A percentile compares a stretch with the other conserved stretches of the same genome.
These are phyloP conservation scores for Podaxis mareebaensis DNA, from an alignment of 768 basidiomycete genomes.

Conservation along the genomic window DNA sequence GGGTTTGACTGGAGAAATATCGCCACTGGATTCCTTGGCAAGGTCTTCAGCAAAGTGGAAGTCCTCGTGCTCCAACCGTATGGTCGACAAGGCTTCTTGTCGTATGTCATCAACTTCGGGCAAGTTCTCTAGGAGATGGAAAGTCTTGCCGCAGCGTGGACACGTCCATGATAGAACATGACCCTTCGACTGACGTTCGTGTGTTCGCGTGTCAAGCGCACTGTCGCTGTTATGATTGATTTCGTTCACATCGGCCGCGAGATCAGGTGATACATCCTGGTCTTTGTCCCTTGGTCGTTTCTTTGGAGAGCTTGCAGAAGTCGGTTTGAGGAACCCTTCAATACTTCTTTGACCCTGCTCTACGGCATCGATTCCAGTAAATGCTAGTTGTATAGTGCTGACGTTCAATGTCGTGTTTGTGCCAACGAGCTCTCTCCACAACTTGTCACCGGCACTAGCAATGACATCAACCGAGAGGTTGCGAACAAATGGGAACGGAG, in stretches of 20 bases:
- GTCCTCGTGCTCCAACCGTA: constrained; percentile 78
- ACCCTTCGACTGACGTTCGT: constrained; percentile 10
- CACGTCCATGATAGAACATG: constrained; percentile 49
- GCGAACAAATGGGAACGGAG: constrained; percentile 80
- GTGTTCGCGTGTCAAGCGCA: constrained; percentile 7
- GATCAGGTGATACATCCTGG: neutral
- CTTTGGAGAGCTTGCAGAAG: constrained; percentile 27
- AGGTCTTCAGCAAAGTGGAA: constrained; percentile 88
- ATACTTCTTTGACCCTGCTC: constrained; percentile 86
- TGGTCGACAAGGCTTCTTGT: constrained; percentile 37
- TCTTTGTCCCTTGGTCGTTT: constrained; percentile 43
- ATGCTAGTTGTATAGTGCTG: constrained; percentile 69
- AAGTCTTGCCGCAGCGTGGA: constrained; percentile 52
- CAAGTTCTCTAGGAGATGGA: constrained; percentile 32
- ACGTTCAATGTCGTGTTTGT: constrained; percentile 57
- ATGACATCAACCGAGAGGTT: constrained; percentile 78
- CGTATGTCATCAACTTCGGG: constrained; percentile 28
- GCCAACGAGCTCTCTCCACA: constrained; percentile 89
- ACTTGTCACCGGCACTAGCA: constrained; percentile 68
- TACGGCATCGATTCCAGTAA: constrained; percentile 73
- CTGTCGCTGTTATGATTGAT: neutral
- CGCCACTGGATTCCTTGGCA: constrained; percentile 40
- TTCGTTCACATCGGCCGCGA: neutral
- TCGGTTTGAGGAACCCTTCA: constrained; percentile 75
- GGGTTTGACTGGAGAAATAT: constrained; percentile 17